Percentiles rank a stretch among this genome's conserved stretches.
These are phyloP conservation scores for Abrus pulchellus DNA, from an alignment of 306 rosid species.

Conservation along the genomic window DNA sequence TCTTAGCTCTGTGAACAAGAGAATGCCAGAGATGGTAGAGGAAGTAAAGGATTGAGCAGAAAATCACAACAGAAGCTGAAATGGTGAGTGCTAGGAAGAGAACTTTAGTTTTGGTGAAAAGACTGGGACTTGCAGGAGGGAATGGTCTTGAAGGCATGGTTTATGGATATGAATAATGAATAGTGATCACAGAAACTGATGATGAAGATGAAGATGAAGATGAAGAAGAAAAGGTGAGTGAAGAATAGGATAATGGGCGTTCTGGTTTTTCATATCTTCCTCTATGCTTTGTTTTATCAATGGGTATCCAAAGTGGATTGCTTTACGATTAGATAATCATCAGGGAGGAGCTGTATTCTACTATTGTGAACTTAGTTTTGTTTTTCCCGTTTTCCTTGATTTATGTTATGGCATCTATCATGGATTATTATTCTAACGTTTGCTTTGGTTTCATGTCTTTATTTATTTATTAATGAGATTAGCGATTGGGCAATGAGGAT, in stretches of 20 bases:
- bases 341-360: constrained; percentile 48
- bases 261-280: constrained; percentile 48
- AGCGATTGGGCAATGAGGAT: constrained; percentile 56
- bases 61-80: constrained; percentile 78
- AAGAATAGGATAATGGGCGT: constrained; percentile 43
- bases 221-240: constrained; percentile 31
- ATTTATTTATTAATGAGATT: constrained; percentile 43
- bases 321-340: constrained; percentile 77
- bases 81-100: constrained; percentile 81
- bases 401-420: constrained; percentile 49
- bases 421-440: constrained; percentile 5
- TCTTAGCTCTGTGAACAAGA: constrained; percentile 70
- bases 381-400: constrained; percentile 46
- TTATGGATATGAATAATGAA: constrained; percentile 21
- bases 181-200: constrained; percentile 46
- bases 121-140: constrained; percentile 60
- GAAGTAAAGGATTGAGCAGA: constrained; percentile 79
- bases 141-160: constrained; percentile 88
- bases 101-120: constrained; percentile 70
- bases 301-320: constrained; percentile 77
- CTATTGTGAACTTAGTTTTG: constrained; percentile 42
- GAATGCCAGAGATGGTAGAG: constrained; percentile 82
- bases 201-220: constrained; percentile 26
- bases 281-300: constrained; percentile 31
- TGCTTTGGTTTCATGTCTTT: background rate